Evolutionary conservation across 2,329 filamentous ascomycete species (phyloP).

Genomic region (Ambrosiella cleistominuta): DNA sequence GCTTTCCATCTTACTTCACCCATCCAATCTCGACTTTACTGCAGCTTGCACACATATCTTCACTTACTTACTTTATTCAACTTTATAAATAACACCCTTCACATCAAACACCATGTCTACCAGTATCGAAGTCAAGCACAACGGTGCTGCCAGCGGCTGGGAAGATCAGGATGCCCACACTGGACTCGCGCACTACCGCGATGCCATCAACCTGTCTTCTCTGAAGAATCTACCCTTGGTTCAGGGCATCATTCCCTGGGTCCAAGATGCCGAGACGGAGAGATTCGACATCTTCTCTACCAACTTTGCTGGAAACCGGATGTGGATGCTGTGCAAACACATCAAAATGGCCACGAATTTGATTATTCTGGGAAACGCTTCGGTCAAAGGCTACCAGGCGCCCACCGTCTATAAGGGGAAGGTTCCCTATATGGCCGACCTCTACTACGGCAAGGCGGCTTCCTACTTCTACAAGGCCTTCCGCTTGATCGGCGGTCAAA

Average conservation of each 20-base stretch:
- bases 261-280: not conserved
- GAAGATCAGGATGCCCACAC: not conserved
- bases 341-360: not conserved
- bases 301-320: not conserved
- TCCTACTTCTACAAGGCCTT: constrained; percentile 8
- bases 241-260: constrained; percentile 1
- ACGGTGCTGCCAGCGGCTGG: constrained; percentile 4
- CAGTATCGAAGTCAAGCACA: constrained; percentile 1
- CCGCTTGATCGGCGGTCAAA: constrained; percentile 4
- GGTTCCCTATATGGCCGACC: constrained; percentile 1
- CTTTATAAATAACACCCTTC: too few species aligned
- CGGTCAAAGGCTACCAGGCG: not conserved
- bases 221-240: not conserved
- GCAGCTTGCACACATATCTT: too few species aligned
- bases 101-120: not conserved
- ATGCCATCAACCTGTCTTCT: constrained; percentile 2
- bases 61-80: too few species aligned
- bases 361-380: constrained; percentile 1
- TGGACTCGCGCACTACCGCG: constrained; percentile 4
- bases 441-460: constrained; percentile 3
- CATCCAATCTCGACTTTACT: too few species aligned
- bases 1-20: too few species aligned
- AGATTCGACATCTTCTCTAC: not conserved
- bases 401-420: not conserved
- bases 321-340: constrained; percentile 5